These are phyloP conservation scores for Eucalyptus pauciflora DNA, from an alignment of 345 rosid species.

Conservation along the genomic window DNA sequence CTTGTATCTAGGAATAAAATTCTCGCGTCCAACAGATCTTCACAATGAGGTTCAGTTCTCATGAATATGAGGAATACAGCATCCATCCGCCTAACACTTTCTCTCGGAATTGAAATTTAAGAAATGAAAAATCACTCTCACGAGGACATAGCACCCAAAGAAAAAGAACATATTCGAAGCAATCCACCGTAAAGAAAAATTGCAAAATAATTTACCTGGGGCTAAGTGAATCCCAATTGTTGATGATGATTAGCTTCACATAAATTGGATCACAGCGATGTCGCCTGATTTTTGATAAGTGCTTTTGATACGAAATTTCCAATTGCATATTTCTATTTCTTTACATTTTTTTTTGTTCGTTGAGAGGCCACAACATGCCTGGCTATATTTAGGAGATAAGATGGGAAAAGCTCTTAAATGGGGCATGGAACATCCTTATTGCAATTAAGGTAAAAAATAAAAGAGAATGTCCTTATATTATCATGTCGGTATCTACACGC, in stretches of 20 bases:
- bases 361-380: neutral
- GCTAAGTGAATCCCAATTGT: neutral
- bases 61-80: neutral
- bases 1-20: neutral
- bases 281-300: neutral
- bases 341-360: neutral
- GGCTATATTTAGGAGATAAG: neutral
- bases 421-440: neutral
- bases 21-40: neutral
- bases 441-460: accelerated
- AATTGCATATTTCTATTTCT: neutral
- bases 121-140: neutral
- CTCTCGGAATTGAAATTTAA: neutral
- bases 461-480: neutral
- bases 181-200: neutral
- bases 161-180: neutral
- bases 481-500: accelerated
- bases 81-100: neutral
- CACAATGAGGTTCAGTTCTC: neutral
- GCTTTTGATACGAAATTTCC: neutral
- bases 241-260: neutral
- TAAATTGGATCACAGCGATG: neutral
- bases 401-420: neutral
- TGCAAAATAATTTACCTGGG: neutral
- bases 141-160: neutral